Evolutionary conservation across 768 basidiomycete species (phyloP), one percentile per base, ranked within the genome.

Genomic region (Podaxis pistillaris): DNA sequence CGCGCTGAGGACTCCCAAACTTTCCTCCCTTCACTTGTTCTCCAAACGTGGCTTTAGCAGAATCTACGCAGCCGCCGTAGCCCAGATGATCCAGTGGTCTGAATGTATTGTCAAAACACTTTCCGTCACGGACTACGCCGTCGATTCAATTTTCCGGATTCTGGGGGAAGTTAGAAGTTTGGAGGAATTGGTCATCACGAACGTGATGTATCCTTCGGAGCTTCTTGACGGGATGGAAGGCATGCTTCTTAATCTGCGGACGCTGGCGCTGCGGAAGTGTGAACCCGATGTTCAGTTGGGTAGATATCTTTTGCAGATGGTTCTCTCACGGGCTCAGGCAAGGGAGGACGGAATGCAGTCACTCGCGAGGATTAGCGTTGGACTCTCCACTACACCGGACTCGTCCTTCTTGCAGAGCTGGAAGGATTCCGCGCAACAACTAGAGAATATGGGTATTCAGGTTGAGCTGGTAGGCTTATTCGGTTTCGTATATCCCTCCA

Each of bases 41-140:
- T 60, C 58, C 22, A 52, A 51, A 26, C 37, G 50, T 1, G 58
- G 58, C 22, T 60, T 60, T 36, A 60, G 58, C 49, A 60, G 58
- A 30, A 60, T 60, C n/a, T 60, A 60, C 9, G 49, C 58, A 26
- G 17, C 58, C 5, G 58, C 58, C n/a, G 38, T 40, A 4, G 58
- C 40, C 13, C 58, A 51, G 5, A 60, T 60, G 58, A 50, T 52
- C 22, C 24, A 19, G 19, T 28, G 15, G 37, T 60, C 58, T 0
- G 49, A n/a, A 40, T 60, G 58, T 17, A 2, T 17, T 3, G 49
- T 51, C 12, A 60, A n/a, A 60, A 38, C 4, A n/a, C 58, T 60
- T 12, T 19, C 58, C 12, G 17, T 60, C 30, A 38, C 49, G 4
- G 58, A 60, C 24, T 60, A 60, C 49, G 50, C 58, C 13, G 33